Base-by-base conservation (phyloP, 2,329 filamentous ascomycete species). In the Cordyceps fumosorosea region DNA sequence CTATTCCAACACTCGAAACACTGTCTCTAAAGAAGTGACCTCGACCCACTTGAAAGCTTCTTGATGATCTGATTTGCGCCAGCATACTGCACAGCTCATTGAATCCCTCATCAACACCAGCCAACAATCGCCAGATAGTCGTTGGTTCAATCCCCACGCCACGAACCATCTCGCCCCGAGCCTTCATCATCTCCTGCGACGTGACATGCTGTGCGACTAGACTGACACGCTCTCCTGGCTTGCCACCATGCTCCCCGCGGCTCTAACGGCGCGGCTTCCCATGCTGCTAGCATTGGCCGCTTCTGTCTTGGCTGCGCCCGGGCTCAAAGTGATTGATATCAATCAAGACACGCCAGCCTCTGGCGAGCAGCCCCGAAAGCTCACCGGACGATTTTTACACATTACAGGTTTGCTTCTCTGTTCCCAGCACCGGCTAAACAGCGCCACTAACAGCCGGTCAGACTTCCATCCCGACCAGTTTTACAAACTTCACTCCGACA, bases 401-500 rank as follows among this genome's bases (percentile, higher is more conserved):
- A 90, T 96, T 68, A 95, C 91, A 76, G 92, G 91, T 93, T 78
- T 65, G 81, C 73, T 20, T 5, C 32, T 29, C 56, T 62, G 26
- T 26, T 37, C 40, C 2, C n/a, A 22, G 5, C n/a, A 24, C 11
- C 45, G 7, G 12, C 11, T 44, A 7, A 52, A 40, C 20, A 29
- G 12, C 26, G 14, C 29, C n/a, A 56, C 54, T 62, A 8, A 63
- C 32, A 42, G 24, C 29, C 29, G 3, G 20, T 60, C 68, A 96
- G 95, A 99, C 77, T 84, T 98, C 68, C 95, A 99, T 71, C 91
- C 92, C 53, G 95, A 99, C 74, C 84, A 85, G 50, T 90, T 90
- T 75, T 99, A 97, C 81, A 88, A 91, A 74, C 75, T 84, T 8
- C 89, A 93, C 73, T 84, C 90, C 12, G 89, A 89, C 26, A 89